Conservation (phyloP, 345 rosid species). For the Dovyalis caffra region DNA sequence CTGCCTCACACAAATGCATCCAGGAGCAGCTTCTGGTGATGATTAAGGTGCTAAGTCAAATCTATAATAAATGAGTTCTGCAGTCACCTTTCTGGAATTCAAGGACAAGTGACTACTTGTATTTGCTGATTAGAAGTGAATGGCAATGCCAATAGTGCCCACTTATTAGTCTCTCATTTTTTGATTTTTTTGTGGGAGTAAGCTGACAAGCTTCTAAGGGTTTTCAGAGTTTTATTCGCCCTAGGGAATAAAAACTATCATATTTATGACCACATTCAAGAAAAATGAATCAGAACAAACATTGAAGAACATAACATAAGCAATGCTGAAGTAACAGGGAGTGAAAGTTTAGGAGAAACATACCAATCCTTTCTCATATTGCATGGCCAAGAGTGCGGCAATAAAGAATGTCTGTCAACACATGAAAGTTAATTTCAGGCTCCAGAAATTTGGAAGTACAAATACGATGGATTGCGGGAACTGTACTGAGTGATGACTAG, state of each 20-base stretch:
- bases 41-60: background rate
- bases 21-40: background rate
- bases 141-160: background rate
- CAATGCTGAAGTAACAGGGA: background rate
- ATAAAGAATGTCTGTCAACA: constrained; percentile 83
- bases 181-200: background rate
- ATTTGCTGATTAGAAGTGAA: background rate
- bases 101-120: background rate
- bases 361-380: constrained; percentile 94
- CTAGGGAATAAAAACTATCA: background rate
- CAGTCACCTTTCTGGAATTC: background rate
- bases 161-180: constrained; percentile 1
- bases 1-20: background rate
- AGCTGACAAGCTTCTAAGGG: background rate
- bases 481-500: background rate
- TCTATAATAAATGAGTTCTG: background rate
- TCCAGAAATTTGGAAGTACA: constrained; percentile 20
- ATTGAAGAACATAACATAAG: background rate
- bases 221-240: background rate
- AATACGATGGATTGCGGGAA: background rate
- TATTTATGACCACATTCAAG: background rate
- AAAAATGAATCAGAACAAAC: background rate
- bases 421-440: constrained; percentile 17
- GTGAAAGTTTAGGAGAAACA: constrained; percentile 19
- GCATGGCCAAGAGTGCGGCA: constrained; percentile 99